Percentiles rank a stretch among this genome's conserved stretches.
Evolutionary conservation across 306 rosid genomes (phyloP).

Genomic region (Echinosophora koreensis): DNA sequence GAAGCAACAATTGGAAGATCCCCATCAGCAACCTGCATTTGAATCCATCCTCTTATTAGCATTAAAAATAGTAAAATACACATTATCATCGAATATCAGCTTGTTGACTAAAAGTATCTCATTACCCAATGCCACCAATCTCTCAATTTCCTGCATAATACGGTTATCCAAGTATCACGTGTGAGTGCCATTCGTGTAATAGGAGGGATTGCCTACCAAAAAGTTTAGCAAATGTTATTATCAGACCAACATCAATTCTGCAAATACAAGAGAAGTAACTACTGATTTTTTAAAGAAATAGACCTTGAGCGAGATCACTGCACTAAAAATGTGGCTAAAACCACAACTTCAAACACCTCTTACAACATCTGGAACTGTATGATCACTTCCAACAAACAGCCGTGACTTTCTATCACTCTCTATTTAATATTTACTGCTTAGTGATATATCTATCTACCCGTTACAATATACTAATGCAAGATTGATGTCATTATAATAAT

Average conservation of each 20-base stretch:
- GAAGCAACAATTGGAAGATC: slow-evolving; percentile 95
- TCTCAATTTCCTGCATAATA: slow-evolving; percentile 95
- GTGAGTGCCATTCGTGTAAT: slow-evolving; percentile 97
- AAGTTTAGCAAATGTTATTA: slow-evolving; percentile 41
- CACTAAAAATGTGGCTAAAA: slow-evolving; percentile 30
- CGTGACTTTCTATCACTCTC: slow-evolving; percentile 30
- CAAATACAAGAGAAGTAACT: slow-evolving; percentile 39
- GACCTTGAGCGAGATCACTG: slow-evolving; percentile 36
- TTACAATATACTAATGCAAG: slow-evolving; percentile 13
- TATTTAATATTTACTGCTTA: neutral
- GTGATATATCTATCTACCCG: neutral
- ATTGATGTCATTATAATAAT: slow-evolving; percentile 6
- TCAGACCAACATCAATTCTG: slow-evolving; percentile 42
- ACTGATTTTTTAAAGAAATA: slow-evolving; percentile 25
- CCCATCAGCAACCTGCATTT: slow-evolving; percentile 93
- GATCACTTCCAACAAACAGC: neutral
- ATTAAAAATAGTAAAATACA: slow-evolving; percentile 40
- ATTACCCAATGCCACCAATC: slow-evolving; percentile 99
- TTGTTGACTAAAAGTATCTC: slow-evolving; percentile 39
- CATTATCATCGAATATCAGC: slow-evolving; percentile 41
- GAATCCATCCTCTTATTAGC: slow-evolving; percentile 47
- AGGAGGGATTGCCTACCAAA: slow-evolving; percentile 95
- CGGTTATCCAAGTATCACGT: slow-evolving; percentile 95
- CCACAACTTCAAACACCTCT: slow-evolving; percentile 38
- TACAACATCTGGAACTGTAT: slow-evolving; percentile 36